Evolutionary conservation across 768 basidiomycete species (phyloP).

Genomic region (Agaricus sinodeliciosus): DNA sequence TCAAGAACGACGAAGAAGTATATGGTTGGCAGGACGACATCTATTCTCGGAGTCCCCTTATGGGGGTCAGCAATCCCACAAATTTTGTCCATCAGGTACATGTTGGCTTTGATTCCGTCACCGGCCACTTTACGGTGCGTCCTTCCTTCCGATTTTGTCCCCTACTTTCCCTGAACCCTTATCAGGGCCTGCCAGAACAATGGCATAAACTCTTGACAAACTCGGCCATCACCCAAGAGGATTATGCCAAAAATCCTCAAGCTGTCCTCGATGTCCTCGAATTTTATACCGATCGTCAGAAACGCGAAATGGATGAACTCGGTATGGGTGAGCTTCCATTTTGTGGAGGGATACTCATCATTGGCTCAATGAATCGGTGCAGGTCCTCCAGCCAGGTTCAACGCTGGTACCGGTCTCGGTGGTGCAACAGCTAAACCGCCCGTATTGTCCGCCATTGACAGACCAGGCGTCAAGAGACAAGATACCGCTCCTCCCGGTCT

Average conservation of each 20-base stretch:
- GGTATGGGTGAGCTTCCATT: slow-evolving; percentile 24
- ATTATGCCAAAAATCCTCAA: slow-evolving; percentile 95
- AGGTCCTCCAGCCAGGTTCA: slow-evolving; percentile 74
- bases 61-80: slow-evolving; percentile 91
- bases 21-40: slow-evolving; percentile 98
- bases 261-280: slow-evolving; percentile 96
- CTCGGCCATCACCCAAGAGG: slow-evolving; percentile 95
- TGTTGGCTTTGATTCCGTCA: slow-evolving; percentile 92
- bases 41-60: slow-evolving; percentile 84
- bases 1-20: slow-evolving; percentile 95
- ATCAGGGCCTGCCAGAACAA: slow-evolving; percentile 90
- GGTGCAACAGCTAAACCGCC: slow-evolving; percentile 43
- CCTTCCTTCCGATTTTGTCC: not conserved
- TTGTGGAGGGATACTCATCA: not conserved
- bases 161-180: not conserved
- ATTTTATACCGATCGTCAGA: slow-evolving; percentile 97
- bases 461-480: slow-evolving; percentile 27
- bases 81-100: slow-evolving; percentile 99
- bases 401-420: slow-evolving; percentile 87
- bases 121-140: slow-evolving; percentile 90
- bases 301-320: slow-evolving; percentile 76
- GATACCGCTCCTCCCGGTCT: slow-evolving; percentile 37
- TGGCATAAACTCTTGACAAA: slow-evolving; percentile 97
- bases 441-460: slow-evolving; percentile 17
- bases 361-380: not conserved